A percentile compares a stretch with the other conserved stretches of the same genome.
Evolutionary conservation across 2,329 filamentous ascomycete genomes (phyloP).

Genomic region (Colletotrichum chrysophilum): DNA sequence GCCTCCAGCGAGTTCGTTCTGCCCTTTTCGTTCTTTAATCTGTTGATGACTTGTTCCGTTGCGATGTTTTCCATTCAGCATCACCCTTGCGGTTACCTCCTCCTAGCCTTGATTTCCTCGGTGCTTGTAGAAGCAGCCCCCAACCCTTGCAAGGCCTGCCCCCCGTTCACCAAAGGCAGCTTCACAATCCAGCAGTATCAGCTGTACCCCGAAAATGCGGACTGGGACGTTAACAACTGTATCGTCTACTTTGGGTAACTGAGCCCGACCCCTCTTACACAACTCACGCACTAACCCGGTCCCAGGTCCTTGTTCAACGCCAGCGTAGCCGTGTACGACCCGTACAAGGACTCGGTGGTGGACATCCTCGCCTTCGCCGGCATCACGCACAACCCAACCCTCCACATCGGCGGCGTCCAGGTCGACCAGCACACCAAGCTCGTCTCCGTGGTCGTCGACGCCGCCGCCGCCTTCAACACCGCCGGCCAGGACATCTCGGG

Average conservation of each 20-base stretch:
- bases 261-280: too few species aligned
- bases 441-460: slow-evolving; percentile 21
- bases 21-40: background rate
- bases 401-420: slow-evolving; percentile 23
- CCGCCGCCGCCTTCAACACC: slow-evolving; percentile 23
- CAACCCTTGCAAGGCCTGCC: slow-evolving; percentile 9
- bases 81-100: background rate
- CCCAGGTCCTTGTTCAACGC: slow-evolving; percentile 24
- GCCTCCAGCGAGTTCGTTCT: background rate
- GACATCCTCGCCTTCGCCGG: slow-evolving; percentile 21
- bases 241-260: slow-evolving; percentile 34
- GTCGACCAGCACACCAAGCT: slow-evolving; percentile 19
- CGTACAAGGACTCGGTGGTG: slow-evolving; percentile 20
- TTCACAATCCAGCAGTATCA: slow-evolving; percentile 33
- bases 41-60: background rate
- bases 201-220: slow-evolving; percentile 40
- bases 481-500: slow-evolving; percentile 20
- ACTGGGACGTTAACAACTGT: slow-evolving; percentile 36
- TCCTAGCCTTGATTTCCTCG: background rate
- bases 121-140: background rate
- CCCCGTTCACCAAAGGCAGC: slow-evolving; percentile 24
- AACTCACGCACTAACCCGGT: background rate
- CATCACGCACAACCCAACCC: slow-evolving; percentile 12
- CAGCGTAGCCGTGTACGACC: slow-evolving; percentile 25
- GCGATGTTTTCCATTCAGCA: background rate